phyloP scores from a whole-genome alignment of 106 monocot genomes.

The Acorus calamus region DNA sequence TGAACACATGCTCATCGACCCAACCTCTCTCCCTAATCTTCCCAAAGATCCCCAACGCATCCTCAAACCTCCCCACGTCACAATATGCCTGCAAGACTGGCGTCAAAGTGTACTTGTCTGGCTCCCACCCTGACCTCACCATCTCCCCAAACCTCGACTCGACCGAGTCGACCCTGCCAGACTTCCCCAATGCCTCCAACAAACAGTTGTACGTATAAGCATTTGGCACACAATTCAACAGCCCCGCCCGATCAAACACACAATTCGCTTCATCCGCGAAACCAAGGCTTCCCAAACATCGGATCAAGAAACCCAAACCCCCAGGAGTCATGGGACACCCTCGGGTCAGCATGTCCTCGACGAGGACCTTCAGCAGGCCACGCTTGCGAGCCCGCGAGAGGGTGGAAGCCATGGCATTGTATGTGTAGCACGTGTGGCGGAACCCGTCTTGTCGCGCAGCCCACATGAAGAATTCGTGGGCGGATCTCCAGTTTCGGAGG shows the following conservation, averaged over 20 bases:
- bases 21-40: conserved; percentile 38
- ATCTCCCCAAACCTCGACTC: conserved; percentile 49
- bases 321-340: conserved; percentile 55
- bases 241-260: conserved; percentile 37
- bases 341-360: conserved; percentile 18
- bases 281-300: conserved; percentile 46
- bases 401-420: conserved; percentile 61
- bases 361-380: conserved; percentile 27
- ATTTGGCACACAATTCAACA: conserved; percentile 48
- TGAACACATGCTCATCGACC: conserved; percentile 57
- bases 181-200: conserved; percentile 59
- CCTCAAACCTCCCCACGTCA: conserved; percentile 39
- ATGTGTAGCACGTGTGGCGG: conserved; percentile 72
- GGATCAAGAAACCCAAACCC: conserved; percentile 62
- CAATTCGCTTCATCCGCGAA: conserved; percentile 36
- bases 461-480: conserved; percentile 75
- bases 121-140: conserved; percentile 21
- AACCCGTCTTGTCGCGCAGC: conserved; percentile 40
- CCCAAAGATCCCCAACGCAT: conserved; percentile 31
- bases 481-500: conserved; percentile 35
- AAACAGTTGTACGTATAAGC: conserved; percentile 71
- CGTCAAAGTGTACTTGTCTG: conserved; percentile 72
- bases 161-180: conserved; percentile 25
- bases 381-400: conserved; percentile 29
- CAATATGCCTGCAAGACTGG: conserved; percentile 56